Conservation (phyloP, 2,329 filamentous ascomycete genomes). For the Zasmidium cellare region DNA sequence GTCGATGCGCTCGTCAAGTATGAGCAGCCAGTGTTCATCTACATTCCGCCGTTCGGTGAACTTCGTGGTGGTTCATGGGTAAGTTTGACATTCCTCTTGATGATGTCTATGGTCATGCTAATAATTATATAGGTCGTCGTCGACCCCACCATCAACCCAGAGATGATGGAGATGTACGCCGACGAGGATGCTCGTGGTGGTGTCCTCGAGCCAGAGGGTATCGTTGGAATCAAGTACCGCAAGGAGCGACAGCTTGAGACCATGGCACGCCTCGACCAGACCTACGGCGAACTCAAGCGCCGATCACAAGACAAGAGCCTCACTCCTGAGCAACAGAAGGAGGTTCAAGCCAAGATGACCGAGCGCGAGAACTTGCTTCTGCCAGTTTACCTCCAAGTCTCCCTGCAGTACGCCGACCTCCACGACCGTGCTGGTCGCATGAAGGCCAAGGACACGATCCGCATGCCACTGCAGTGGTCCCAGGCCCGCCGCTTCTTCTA, state of each 20-base stretch:
- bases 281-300: slow-evolving; percentile 81
- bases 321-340: slow-evolving; percentile 70
- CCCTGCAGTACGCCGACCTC: slow-evolving; percentile 94
- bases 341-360: slow-evolving; percentile 80
- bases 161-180: slow-evolving; percentile 99
- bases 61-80: slow-evolving; percentile 97
- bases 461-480: slow-evolving; percentile 78
- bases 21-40: slow-evolving; percentile 97
- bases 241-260: slow-evolving; percentile 96
- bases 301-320: slow-evolving; percentile 68
- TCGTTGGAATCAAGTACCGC: slow-evolving; percentile 97
- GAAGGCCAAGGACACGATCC: slow-evolving; percentile 95
- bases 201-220: slow-evolving; percentile 97
- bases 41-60: slow-evolving; percentile 95
- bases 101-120: slow-evolving; percentile 28
- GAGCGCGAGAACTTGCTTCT: slow-evolving; percentile 84
- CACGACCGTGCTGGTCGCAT: slow-evolving; percentile 97
- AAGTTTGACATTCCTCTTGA: slow-evolving; percentile 36
- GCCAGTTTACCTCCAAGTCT: slow-evolving; percentile 91
- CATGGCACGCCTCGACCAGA: slow-evolving; percentile 88
- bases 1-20: slow-evolving; percentile 98
- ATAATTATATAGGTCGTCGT: slow-evolving; percentile 70
- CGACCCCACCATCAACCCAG: slow-evolving; percentile 95
- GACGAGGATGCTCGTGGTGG: slow-evolving; percentile 92
- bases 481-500: slow-evolving; percentile 97